Base-by-base conservation (phyloP, 2,329 filamentous ascomycete species). In the Botryotinia globosa region DNA sequence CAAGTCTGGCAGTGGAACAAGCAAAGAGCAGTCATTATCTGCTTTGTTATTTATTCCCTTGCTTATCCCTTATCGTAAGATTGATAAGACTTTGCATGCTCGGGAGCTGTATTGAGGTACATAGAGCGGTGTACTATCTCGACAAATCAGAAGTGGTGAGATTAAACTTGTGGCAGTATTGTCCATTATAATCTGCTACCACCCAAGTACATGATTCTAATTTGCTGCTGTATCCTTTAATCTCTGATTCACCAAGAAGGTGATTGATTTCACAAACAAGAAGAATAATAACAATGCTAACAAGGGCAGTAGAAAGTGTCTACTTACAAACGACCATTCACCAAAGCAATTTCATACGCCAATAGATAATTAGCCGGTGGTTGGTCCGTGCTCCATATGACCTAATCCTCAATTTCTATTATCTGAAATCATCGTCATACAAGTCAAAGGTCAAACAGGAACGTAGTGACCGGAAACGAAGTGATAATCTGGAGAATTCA, bases 31-130 rank as follows among this genome's bases (percentile, higher is more conserved):
- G 42, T 64, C n/a, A 64, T 12, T 66, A 54, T 39, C 34, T 66
- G 64, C 64, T 66, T 66, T 66, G 45, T 66, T 66, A 66, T 54
- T 54, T 66, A 66, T 54, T 54, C 64, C 45, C 64, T 66, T 66
- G 45, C 45, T 66, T 54, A 66, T 66, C 22, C 44, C 63, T 66
- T 54, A 54, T 66, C 62, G 32, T 66, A 25, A 10, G 32, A 34
- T 66, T 20, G 64, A 66, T 66, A 54, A 54, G 32, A 29, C 10
- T 29, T 56, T 66, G 16, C 25, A 20, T 54, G 29, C 9, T 66
- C 25, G 45, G 9, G 16, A 54, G 64, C 44, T 44, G 29, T 45
- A 34, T 44, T 64, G n/a, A 61, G 20, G n/a, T 6, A 37, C 32
- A 66, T 65, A 66, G 51, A 66, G 63, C 39, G 18, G 62, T 9